Evolutionary conservation across 192 early-diverging fungal genomes (phyloP).

Genomic region (Coemansia sp.): DNA sequence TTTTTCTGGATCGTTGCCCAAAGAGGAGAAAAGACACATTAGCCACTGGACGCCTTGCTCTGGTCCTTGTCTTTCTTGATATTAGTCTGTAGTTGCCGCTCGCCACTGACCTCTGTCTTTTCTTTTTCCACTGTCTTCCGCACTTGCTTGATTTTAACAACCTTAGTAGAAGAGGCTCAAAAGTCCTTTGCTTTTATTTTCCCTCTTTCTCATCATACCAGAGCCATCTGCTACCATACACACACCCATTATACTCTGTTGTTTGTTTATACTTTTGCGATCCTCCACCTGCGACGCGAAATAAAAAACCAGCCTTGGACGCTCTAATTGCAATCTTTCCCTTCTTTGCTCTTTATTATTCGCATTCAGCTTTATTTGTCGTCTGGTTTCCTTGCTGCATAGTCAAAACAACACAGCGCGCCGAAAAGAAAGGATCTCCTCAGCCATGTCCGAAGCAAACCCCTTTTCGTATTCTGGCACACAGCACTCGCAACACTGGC

Average conservation of each 20-base stretch:
- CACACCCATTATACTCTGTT: too few species aligned
- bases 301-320: neutral
- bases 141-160: neutral
- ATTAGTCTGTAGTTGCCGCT: conserved; percentile 3
- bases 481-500: conserved; percentile 56
- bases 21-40: neutral
- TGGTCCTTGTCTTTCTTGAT: neutral
- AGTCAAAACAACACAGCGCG: neutral
- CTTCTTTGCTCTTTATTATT: conserved; percentile 1
- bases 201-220: neutral
- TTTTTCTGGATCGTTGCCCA: neutral
- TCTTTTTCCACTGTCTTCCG: neutral
- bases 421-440: conserved; percentile 11
- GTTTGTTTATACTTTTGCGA: neutral
- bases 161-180: neutral
- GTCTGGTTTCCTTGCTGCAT: neutral
- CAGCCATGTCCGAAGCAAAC: conserved; percentile 23
- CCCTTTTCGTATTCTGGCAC: conserved; percentile 55
- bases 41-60: neutral
- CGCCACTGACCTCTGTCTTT: neutral
- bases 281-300: neutral
- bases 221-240: neutral
- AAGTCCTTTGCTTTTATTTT: neutral
- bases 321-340: conserved; percentile 5
- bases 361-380: conserved; percentile 4